Evolutionary conservation across 2,329 filamentous ascomycete genomes (phyloP), one percentile per base, ranked within the genome.

Genomic region (Phaeosphaeria sp.): DNA sequence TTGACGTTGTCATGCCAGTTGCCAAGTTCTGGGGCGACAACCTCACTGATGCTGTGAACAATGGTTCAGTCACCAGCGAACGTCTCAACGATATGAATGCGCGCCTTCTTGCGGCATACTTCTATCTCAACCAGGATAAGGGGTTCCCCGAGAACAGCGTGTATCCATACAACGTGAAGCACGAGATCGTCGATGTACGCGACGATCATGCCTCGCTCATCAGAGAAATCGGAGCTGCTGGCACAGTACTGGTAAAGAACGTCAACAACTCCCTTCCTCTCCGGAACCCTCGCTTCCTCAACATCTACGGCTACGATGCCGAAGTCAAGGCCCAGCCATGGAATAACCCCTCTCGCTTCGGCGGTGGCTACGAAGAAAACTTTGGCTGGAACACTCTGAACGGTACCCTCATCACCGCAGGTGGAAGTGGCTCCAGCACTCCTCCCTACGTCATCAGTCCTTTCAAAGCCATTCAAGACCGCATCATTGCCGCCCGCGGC

Each of bases 221-320:
- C 46, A 71, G 78, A n/a, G 72, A 79, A 47, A 72, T 79, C 43
- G 78, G 76, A 30, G 72, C 74, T 15, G 78, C 76, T 4, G 77
- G 77, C 1, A 77, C 72, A 27, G 76, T 79, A 3, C 59, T 79
- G 10, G 66, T 84, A 6, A 84, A 84, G 66, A 86, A 87, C 52
- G 68, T 83, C 21, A 83, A 85, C 50, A 80, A 86, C 5, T 80
- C 81, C 0, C 59, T 87, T 2, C 85, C 84, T 0, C 71, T 87
- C 2, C 67, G 82, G 18, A 81, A 81, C 22, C 75, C 78, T 6
- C 69, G 70, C 4, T 77, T 73, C 54, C 57, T 79, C 7, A 73
- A 69, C 46, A 67, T 80, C 21, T 79, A 77, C 52, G 77, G 77
- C 4, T 78, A 78, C 33, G 77, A 79, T 54, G 77, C 78, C 1